These are phyloP conservation scores for Colletotrichum salicis DNA, from an alignment of 2,329 filamentous ascomycete species.

Conservation along the genomic window DNA sequence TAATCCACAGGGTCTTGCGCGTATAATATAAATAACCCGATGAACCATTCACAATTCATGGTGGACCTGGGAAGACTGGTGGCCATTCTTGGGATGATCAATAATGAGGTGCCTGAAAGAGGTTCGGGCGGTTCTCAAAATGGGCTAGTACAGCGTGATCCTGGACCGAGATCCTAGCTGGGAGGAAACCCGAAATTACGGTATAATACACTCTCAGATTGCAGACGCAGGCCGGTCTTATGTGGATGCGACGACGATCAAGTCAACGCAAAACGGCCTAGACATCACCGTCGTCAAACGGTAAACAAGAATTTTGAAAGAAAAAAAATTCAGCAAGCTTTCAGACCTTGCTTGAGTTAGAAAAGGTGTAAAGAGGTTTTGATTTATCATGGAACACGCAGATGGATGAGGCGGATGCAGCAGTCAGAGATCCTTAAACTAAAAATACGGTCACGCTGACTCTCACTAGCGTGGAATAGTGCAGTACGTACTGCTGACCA, in stretches of 20 bases:
- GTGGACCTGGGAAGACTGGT: slow-evolving; percentile 6
- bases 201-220: slow-evolving; percentile 23
- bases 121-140: slow-evolving; percentile 19
- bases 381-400: background rate
- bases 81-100: slow-evolving; percentile 20
- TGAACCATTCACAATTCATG: background rate
- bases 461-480: background rate
- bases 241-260: slow-evolving; percentile 4
- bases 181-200: slow-evolving; percentile 27
- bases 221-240: background rate
- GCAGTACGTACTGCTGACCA: slow-evolving; percentile 4
- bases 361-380: background rate
- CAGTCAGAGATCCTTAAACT: background rate
- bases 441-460: slow-evolving; percentile 11
- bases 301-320: background rate
- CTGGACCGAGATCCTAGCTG: slow-evolving; percentile 14
- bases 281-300: background rate
- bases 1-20: background rate
- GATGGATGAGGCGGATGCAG: background rate
- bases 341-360: background rate
- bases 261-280: background rate
- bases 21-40: background rate
- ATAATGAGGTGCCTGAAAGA: slow-evolving; percentile 5
- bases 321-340: background rate
- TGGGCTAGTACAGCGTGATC: slow-evolving; percentile 11